Percentiles rank a stretch among this genome's conserved stretches.
phyloP scores from a whole-genome alignment of 805 yeast genomes.

The Hanseniaspora valbyensis region DNA sequence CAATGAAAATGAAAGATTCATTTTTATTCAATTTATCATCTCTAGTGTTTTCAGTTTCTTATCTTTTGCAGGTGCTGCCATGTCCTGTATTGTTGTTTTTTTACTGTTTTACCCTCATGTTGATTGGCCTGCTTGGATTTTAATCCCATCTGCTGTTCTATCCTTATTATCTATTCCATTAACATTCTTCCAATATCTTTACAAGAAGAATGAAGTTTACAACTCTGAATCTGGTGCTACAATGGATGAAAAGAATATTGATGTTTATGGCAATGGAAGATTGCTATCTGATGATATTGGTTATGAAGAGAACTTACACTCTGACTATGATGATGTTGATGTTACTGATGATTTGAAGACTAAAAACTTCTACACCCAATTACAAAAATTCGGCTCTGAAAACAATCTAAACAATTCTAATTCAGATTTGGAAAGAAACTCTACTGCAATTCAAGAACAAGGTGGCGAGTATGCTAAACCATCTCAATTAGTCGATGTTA shows the following conservation, averaged over 20 bases:
- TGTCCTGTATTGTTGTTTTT: slow-evolving; percentile 45
- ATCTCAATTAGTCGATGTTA: slow-evolving; percentile 9
- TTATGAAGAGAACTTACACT: slow-evolving; percentile 2
- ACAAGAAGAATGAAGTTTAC: slow-evolving; percentile 11
- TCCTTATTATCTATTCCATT: slow-evolving; percentile 43
- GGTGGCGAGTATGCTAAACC: not conserved
- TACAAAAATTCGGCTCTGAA: not conserved
- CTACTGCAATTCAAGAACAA: not conserved
- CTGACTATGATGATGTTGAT: slow-evolving; percentile 8
- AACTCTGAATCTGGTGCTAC: slow-evolving; percentile 10
- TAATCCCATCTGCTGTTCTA: slow-evolving; percentile 55
- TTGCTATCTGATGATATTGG: slow-evolving; percentile 10
- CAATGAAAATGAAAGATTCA: slow-evolving; percentile 19
- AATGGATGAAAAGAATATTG: slow-evolving; percentile 1
- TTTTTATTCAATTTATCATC: slow-evolving; percentile 30
- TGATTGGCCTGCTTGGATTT: slow-evolving; percentile 62
- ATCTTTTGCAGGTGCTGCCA: slow-evolving; percentile 43
- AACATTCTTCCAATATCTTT: slow-evolving; percentile 28
- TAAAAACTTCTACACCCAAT: slow-evolving; percentile 9
- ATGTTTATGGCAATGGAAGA: slow-evolving; percentile 2
- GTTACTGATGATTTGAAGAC: slow-evolving; percentile 6
- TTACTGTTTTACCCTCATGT: slow-evolving; percentile 54
- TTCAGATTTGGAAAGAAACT: slow-evolving; percentile 5
- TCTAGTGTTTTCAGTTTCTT: slow-evolving; percentile 38
- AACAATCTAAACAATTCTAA: slow-evolving; percentile 6